Conservation (phyloP, 305 asterid genomes). For the Solanum hybrid region DNA sequence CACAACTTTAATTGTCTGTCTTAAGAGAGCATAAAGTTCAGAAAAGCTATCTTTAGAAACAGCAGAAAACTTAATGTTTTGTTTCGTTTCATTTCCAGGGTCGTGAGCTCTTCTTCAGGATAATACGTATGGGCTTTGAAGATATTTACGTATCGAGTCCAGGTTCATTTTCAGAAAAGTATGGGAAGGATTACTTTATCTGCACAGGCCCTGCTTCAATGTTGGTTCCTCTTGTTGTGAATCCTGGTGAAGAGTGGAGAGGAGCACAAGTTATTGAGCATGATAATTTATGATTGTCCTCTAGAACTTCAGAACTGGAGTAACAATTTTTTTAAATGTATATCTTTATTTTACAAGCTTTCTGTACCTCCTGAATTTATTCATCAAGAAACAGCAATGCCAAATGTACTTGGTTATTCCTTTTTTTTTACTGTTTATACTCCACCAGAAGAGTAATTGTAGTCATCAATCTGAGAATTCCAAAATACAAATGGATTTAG, state of each 20-base stretch:
- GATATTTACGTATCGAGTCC: constrained; percentile 68
- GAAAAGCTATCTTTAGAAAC: background rate
- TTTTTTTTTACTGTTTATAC: background rate
- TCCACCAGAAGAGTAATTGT: background rate
- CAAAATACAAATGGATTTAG: background rate
- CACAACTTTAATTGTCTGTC: background rate
- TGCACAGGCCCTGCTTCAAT: constrained; percentile 78
- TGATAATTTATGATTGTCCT: constrained; percentile 42
- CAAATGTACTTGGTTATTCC: background rate
- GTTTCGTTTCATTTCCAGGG: constrained; percentile 32
- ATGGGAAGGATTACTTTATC: constrained; percentile 50
- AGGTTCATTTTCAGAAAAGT: constrained; percentile 44
- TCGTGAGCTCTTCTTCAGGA: constrained; percentile 58
- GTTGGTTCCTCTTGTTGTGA: constrained; percentile 52
- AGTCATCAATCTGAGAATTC: background rate
- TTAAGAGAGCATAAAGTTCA: background rate
- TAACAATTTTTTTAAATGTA: background rate
- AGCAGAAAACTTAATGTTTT: background rate
- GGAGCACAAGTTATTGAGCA: constrained; percentile 89
- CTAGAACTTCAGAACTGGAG: background rate
- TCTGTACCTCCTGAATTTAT: background rate
- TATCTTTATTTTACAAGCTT: background rate
- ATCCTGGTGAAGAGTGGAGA: constrained; percentile 87
- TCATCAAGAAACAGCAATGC: background rate
- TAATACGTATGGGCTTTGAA: constrained; percentile 71